Evolutionary conservation across 768 basidiomycete genomes (phyloP), one percentile per base, ranked within the genome.

Genomic region (Mycena epipterygia): DNA sequence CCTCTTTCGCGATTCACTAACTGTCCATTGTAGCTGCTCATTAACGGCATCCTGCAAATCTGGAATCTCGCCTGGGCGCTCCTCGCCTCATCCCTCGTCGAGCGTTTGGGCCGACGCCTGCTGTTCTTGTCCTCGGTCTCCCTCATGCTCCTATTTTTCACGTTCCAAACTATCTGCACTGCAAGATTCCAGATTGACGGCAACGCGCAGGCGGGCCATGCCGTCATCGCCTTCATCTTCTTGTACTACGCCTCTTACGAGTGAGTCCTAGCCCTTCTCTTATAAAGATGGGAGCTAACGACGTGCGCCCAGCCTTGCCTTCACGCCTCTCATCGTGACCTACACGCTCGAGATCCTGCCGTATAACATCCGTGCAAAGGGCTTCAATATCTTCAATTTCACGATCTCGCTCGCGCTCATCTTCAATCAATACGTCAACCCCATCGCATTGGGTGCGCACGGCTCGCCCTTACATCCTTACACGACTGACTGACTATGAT

Each of bases 321-420:
- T 95, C 85, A 91, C 93, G 5, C 95, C 95, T 12, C 91, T 96
- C 68, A 91, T 95, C 73, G 91, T 95, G 64, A 89, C 92, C 0
- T 96, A 96, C 84, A 93, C 94, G 49, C 87, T 96, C 72, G 96
- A 97, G 81, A 96, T 97, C 81, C 83, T 96, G 61, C 95, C 95
- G 7, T 95, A 87, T 84, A 81, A 84, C 33, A 84, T 96, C 65
- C 94, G 95, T 79, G 94, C 94, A 73, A 96, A 95, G 85, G 94
- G 95, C 62, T 91, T 94, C 84, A 92, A 87, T 73, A 76, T 95
- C 64, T 94, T 95, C 86, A 93, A 89, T 81, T 92, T 96, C 78
- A 82, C 88, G 67, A 89, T 94, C 78, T 94, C 93, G 16, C 73
- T 92, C 64, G 88, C 94, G 8, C 89, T 96, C 74, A 93, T 97